Percentiles rank a stretch among this genome's conserved stretches.
Evolutionary conservation across 2,329 filamentous ascomycete species (phyloP).

Genomic region (Sporothrix variecibatus): DNA sequence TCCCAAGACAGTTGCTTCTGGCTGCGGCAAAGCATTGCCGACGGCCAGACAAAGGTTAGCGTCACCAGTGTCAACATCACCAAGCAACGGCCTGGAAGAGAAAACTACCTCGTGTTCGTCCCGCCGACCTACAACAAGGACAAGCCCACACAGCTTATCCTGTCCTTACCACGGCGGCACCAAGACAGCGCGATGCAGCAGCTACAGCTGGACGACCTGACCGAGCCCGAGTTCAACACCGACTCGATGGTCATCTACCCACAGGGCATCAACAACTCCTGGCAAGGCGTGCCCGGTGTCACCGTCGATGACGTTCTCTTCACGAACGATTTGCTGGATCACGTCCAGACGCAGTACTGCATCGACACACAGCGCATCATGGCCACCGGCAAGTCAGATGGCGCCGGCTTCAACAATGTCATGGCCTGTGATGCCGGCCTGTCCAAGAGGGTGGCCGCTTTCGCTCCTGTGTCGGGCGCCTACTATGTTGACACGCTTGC

Average conservation of each 20-base stretch:
- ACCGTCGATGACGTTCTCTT: background rate
- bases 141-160: conserved; percentile 6
- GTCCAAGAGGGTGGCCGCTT: background rate
- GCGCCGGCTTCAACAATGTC: conserved; percentile 8
- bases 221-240: conserved; percentile 3
- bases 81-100: background rate
- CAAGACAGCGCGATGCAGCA: conserved; percentile 2
- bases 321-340: background rate
- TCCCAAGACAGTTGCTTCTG: background rate
- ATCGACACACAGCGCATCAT: background rate
- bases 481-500: conserved; percentile 15
- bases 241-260: conserved; percentile 7
- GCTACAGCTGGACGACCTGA: conserved; percentile 4
- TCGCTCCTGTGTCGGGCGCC: conserved; percentile 13
- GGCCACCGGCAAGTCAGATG: conserved; percentile 15
- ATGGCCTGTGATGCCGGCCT: conserved; percentile 10
- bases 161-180: conserved; percentile 18
- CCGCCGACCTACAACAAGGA: conserved; percentile 4
- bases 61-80: conserved; percentile 14
- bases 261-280: background rate
- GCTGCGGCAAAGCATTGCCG: background rate
- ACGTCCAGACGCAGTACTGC: background rate
- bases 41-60: background rate
- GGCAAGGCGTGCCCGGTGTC: conserved; percentile 9
- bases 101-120: conserved; percentile 8